Conservation (phyloP, 2,329 filamentous ascomycete genomes). For the Sclerotiophoma versabilis region DNA sequence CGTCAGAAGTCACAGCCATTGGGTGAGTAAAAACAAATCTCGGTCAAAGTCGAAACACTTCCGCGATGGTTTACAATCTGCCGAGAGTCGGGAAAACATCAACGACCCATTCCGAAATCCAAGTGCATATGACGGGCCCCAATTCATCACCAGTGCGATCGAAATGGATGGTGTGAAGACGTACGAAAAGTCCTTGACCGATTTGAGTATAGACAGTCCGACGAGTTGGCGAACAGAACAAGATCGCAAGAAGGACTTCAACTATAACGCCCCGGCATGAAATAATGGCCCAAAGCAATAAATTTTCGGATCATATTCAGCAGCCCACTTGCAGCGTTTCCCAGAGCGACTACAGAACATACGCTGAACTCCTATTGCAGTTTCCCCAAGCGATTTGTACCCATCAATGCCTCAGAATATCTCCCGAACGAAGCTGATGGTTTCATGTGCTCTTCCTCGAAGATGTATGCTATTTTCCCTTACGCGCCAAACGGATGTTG, state of each 20-base stretch:
- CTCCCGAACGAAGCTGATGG: background rate
- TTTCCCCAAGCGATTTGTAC: background rate
- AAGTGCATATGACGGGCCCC: slow-evolving; percentile 21
- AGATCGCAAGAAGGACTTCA: slow-evolving; percentile 17
- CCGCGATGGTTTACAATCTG: slow-evolving; percentile 21
- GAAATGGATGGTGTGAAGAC: slow-evolving; percentile 31
- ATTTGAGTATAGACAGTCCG: slow-evolving; percentile 19
- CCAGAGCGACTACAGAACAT: slow-evolving; percentile 9
- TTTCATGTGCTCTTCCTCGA: background rate
- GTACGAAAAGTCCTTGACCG: slow-evolving; percentile 14
- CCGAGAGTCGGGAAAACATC: slow-evolving; percentile 35
- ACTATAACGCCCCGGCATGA: slow-evolving; percentile 22
- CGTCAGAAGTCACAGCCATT: slow-evolving; percentile 13
- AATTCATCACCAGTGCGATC: slow-evolving; percentile 37
- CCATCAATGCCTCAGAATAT: slow-evolving; percentile 2
- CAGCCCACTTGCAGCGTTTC: slow-evolving; percentile 15
- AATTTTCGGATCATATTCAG: slow-evolving; percentile 4
- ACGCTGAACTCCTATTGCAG: slow-evolving; percentile 12
- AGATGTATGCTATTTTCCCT: background rate
- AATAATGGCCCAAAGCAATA: slow-evolving; percentile 11
- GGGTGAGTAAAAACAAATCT: slow-evolving; percentile 20
- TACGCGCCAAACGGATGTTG: background rate
- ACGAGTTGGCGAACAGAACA: slow-evolving; percentile 22
- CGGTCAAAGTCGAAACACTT: slow-evolving; percentile 22
- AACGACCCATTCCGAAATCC: slow-evolving; percentile 26